Evolutionary conservation across 2,329 filamentous ascomycete genomes (phyloP).

Genomic region (Botrytis medusae): DNA sequence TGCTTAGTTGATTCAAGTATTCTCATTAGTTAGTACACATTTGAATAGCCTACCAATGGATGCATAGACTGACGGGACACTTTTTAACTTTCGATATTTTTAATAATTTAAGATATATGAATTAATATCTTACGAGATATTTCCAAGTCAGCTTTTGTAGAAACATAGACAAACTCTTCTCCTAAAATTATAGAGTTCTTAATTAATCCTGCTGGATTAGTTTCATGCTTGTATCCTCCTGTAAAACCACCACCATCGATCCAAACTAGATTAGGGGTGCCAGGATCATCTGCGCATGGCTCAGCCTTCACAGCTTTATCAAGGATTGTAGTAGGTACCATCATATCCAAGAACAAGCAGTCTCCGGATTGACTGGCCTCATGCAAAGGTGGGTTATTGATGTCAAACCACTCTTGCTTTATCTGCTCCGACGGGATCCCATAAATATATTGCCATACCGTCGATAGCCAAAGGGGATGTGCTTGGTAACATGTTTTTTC

Average conservation of each 20-base stretch:
- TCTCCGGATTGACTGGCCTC: slow-evolving; percentile 41
- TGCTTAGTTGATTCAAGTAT: too few species aligned
- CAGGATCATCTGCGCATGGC: not conserved
- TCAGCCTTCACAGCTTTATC: slow-evolving; percentile 22
- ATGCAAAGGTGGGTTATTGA: not conserved
- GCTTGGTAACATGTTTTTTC: slow-evolving; percentile 28
- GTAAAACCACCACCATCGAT: slow-evolving; percentile 46
- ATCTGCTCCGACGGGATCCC: not conserved
- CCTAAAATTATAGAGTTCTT: slow-evolving; percentile 32
- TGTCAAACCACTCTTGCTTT: not conserved
- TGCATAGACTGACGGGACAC: too few species aligned
- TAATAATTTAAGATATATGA: too few species aligned
- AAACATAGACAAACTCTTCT: slow-evolving; percentile 41
- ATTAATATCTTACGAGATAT: too few species aligned
- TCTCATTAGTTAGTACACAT: too few species aligned
- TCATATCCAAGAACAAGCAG: slow-evolving; percentile 50
- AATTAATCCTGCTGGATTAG: slow-evolving; percentile 44
- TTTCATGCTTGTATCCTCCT: slow-evolving; percentile 42
- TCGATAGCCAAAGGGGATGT: slow-evolving; percentile 14
- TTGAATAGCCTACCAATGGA: too few species aligned
- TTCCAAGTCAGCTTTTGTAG: slow-evolving; percentile 2
- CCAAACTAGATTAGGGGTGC: slow-evolving; percentile 12
- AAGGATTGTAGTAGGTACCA: slow-evolving; percentile 45
- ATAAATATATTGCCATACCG: not conserved
- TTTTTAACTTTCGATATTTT: too few species aligned